Percentiles rank a stretch among this genome's conserved stretches.
Evolutionary conservation across 176 grass and related monocot genomes (phyloP).

Genomic region (barley (Hordeum vulgare)): DNA sequence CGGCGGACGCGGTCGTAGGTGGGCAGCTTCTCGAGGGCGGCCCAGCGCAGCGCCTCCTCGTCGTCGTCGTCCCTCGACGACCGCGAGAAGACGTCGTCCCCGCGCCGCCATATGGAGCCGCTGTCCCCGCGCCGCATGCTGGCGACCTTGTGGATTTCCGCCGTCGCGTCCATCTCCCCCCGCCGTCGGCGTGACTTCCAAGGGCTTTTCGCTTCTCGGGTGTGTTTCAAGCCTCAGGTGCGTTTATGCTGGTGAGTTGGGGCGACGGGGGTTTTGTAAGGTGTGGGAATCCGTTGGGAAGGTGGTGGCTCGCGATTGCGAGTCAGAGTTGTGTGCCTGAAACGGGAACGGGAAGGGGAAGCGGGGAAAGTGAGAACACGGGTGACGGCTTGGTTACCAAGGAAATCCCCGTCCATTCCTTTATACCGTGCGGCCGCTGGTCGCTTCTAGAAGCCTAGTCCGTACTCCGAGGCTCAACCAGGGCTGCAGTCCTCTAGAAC

Average conservation of each 20-base stretch:
- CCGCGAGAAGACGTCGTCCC: conserved; percentile 58
- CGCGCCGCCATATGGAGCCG: conserved; percentile 48
- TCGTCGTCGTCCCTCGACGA: conserved; percentile 83
- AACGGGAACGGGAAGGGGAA: background rate
- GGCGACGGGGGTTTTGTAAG: background rate
- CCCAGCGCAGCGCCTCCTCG: conserved; percentile 87
- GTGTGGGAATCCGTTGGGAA: background rate
- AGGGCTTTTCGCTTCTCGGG: background rate
- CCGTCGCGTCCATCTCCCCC: conserved; percentile 32
- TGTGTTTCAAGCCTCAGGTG: background rate
- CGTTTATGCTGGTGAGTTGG: background rate
- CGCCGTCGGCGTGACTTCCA: background rate
- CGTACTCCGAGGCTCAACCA: background rate
- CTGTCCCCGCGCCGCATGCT: conserved; percentile 48
- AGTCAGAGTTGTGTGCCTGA: background rate
- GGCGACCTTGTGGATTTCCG: conserved; percentile 35
- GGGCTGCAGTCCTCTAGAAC: background rate
- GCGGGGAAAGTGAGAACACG: background rate
- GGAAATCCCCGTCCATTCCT: background rate
- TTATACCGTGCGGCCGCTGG: background rate
- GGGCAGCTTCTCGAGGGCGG: conserved; percentile 80
- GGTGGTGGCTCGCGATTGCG: background rate
- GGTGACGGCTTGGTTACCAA: background rate
- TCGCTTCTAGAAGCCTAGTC: background rate
- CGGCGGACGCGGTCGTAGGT: conserved; percentile 71